Evolutionary conservation across 345 rosid genomes (phyloP).

Genomic region (Citrus maxima): DNA sequence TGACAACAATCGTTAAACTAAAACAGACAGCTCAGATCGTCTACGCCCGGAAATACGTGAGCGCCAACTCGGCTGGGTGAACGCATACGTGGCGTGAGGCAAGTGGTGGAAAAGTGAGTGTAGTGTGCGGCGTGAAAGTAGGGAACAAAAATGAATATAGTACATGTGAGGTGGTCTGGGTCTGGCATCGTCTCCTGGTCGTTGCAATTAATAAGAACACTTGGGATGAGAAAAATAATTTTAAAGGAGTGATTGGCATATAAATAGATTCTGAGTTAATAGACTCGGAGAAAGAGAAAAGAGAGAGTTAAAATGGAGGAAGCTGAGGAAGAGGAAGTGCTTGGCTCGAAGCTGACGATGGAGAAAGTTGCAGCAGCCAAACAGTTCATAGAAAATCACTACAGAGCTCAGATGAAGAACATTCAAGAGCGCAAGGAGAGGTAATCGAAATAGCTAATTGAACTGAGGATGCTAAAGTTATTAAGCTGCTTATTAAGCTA

Average conservation of each 20-base stretch:
- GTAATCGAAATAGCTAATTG: conserved; percentile 26
- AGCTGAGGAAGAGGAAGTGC: conserved; percentile 59
- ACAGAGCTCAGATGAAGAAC: conserved; percentile 85
- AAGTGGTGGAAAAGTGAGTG: neutral
- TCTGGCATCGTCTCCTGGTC: conserved; percentile 22
- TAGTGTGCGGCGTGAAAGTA: neutral
- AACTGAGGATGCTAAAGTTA: neutral
- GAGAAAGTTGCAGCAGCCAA: conserved; percentile 98
- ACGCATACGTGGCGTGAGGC: neutral
- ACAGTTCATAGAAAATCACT: conserved; percentile 97
- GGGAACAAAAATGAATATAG: neutral
- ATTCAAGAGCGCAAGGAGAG: conserved; percentile 91
- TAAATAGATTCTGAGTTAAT: conserved; percentile 8
- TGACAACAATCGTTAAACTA: conserved; percentile 30
- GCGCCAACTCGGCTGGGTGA: neutral
- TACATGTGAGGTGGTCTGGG: neutral
- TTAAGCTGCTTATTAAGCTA: neutral
- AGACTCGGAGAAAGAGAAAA: conserved; percentile 23
- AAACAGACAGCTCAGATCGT: neutral
- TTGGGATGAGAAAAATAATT: conserved; percentile 20
- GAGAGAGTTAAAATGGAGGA: conserved; percentile 50
- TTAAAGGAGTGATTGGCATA: conserved; percentile 18
- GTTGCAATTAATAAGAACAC: conserved; percentile 29
- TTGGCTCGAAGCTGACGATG: conserved; percentile 93
- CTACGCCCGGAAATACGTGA: neutral